A percentile compares a stretch with the other conserved stretches of the same genome.
phyloP scores from a whole-genome alignment of 352 stramenopile genomes.

The Blastocystis sp. region DNA sequence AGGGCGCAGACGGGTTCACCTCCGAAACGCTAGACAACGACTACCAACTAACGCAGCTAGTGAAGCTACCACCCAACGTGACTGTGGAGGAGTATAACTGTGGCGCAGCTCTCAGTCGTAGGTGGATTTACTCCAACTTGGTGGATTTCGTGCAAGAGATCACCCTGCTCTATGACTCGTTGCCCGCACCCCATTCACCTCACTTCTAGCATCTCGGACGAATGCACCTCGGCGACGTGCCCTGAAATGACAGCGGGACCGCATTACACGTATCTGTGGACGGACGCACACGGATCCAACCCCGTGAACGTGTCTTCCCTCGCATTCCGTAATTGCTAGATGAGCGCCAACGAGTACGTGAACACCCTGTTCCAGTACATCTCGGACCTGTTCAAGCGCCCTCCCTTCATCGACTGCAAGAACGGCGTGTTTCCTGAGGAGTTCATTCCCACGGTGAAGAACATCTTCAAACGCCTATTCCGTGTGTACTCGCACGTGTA shows the following conservation, averaged over 20 bases:
- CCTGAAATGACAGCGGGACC: slow-evolving; percentile 63
- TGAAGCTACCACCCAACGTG: slow-evolving; percentile 45
- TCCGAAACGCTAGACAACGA: slow-evolving; percentile 49
- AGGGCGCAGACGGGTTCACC: slow-evolving; percentile 20
- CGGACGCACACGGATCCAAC: slow-evolving; percentile 23
- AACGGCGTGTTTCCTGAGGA: slow-evolving; percentile 77
- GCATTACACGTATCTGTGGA: slow-evolving; percentile 64
- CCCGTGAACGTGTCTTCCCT: slow-evolving; percentile 17
- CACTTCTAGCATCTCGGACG: slow-evolving; percentile 41
- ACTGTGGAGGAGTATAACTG: slow-evolving; percentile 45
- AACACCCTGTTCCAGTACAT: slow-evolving; percentile 67
- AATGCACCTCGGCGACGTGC: slow-evolving; percentile 38
- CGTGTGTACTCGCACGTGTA: slow-evolving; percentile 93
- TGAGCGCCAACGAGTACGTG: slow-evolving; percentile 63
- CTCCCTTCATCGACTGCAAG: slow-evolving; percentile 68
- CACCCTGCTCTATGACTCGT: slow-evolving; percentile 62
- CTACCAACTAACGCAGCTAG: slow-evolving; percentile 14
- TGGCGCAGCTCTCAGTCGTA: neutral
- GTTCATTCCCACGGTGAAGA: slow-evolving; percentile 82
- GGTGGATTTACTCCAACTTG: slow-evolving; percentile 59
- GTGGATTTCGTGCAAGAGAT: slow-evolving; percentile 67
- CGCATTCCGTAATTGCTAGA: neutral
- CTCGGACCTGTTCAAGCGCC: slow-evolving; percentile 61
- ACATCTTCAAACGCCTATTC: slow-evolving; percentile 91
- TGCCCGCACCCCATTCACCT: neutral